These are phyloP conservation scores for Carex scoparia DNA, from an alignment of 176 grass and related monocot species.

Conservation along the genomic window DNA sequence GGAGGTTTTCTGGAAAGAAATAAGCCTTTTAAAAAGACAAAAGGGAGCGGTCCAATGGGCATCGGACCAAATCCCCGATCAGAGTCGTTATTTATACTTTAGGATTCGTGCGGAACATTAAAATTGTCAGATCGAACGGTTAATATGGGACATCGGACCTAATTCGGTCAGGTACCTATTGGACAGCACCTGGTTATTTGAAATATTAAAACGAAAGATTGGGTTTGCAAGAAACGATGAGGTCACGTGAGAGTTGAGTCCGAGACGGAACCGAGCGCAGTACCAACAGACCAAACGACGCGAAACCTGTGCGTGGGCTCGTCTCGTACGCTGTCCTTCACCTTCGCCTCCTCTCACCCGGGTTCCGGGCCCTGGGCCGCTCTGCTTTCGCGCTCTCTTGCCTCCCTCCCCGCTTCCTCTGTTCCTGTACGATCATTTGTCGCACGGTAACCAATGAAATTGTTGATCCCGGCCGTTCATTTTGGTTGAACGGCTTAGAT, in stretches of 20 bases:
- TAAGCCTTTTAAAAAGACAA: neutral
- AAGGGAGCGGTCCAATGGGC: too few species aligned
- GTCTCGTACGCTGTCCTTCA: constrained; percentile 3
- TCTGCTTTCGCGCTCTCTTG: neutral
- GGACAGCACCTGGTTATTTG: too few species aligned
- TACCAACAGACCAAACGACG: neutral
- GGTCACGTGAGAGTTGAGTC: constrained; percentile 5
- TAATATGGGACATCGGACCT: too few species aligned
- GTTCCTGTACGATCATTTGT: neutral
- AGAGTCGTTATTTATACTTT: too few species aligned
- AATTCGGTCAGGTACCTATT: too few species aligned
- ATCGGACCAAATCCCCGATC: too few species aligned
- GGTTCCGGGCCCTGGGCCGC: neutral
- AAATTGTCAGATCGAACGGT: too few species aligned
- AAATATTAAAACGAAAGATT: neutral
- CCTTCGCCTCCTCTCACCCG: neutral
- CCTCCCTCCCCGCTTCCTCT: neutral
- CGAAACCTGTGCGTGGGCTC: constrained; percentile 13
- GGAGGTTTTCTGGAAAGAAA: neutral
- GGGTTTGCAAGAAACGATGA: neutral
- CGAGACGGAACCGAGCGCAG: neutral
- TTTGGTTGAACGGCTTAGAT: neutral
- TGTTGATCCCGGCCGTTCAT: neutral
- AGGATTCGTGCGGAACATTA: too few species aligned
- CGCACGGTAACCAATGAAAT: neutral